These are phyloP conservation scores for Hanseniaspora sp. DNA, from an alignment of 1,139 yeast species.

Conservation along the genomic window DNA sequence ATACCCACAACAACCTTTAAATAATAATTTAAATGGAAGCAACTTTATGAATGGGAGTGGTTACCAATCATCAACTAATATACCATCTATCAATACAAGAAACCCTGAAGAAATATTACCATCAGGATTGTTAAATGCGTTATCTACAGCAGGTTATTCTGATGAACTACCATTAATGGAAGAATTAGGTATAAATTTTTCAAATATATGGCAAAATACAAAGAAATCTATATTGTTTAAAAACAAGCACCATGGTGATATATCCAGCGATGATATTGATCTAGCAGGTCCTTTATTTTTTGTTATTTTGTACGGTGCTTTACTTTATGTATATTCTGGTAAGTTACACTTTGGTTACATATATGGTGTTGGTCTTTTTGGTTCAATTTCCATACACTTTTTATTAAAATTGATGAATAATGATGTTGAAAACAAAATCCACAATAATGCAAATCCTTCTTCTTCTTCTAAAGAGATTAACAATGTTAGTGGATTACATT, in stretches of 20 bases:
- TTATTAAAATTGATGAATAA: conserved; percentile 69
- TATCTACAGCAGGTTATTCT: conserved; percentile 85
- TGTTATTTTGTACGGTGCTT: conserved; percentile 78
- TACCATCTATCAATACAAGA: conserved; percentile 25
- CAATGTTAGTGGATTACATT: conserved; percentile 25
- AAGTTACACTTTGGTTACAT: conserved; percentile 94
- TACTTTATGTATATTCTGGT: conserved; percentile 61
- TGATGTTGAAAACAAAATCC: conserved; percentile 12
- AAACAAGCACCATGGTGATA: conserved; percentile 49
- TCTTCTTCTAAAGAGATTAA: neutral
- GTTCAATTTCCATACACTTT: conserved; percentile 73
- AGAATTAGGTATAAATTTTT: conserved; percentile 86
- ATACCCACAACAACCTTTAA: conserved; percentile 14
- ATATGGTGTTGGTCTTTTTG: conserved; percentile 90
- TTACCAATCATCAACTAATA: neutral
- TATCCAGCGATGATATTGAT: conserved; percentile 40
- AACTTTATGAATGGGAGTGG: conserved; percentile 18
- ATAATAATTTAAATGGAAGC: conserved; percentile 14
- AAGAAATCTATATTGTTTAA: conserved; percentile 35
- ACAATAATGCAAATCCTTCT: neutral
- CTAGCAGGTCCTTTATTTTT: conserved; percentile 91
- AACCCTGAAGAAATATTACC: conserved; percentile 42
- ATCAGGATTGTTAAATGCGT: conserved; percentile 77
- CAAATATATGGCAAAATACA: conserved; percentile 77
- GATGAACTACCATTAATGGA: conserved; percentile 88